Evolutionary conservation across 257 asterid species (phyloP).

Genomic region (Striga asiatica): DNA sequence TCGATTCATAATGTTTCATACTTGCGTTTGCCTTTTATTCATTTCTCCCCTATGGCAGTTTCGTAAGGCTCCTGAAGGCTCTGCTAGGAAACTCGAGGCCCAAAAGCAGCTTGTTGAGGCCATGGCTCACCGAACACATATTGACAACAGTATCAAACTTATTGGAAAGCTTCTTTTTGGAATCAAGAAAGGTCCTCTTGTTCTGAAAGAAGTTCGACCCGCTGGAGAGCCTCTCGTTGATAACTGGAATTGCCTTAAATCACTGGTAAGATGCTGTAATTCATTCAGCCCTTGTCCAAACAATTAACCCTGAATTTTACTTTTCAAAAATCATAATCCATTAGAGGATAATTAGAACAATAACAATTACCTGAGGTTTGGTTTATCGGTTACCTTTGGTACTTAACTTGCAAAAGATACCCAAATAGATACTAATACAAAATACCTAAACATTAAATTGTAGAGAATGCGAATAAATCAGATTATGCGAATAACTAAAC

Average conservation of each 20-base stretch:
- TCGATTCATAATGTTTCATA: too few relatives aligned
- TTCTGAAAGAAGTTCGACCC: conserved; percentile 46
- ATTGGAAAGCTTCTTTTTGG: conserved; percentile 83
- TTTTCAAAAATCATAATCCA: background rate
- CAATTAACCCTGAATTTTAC: too few relatives aligned
- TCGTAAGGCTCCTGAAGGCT: conserved; percentile 75
- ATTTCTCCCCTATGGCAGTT: conserved; percentile 21
- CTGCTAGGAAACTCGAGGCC: conserved; percentile 65
- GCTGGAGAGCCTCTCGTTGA: conserved; percentile 77
- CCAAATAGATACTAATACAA: too few relatives aligned
- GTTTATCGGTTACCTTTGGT: too few relatives aligned
- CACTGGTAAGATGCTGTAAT: conserved; percentile 32
- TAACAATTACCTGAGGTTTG: background rate
- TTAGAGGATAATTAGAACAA: background rate
- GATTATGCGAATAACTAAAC: too few relatives aligned
- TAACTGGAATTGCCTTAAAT: conserved; percentile 87
- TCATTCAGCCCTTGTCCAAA: too few relatives aligned
- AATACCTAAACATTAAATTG: too few relatives aligned
- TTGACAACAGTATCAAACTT: conserved; percentile 58
- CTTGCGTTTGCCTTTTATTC: too few relatives aligned
- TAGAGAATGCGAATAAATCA: too few relatives aligned
- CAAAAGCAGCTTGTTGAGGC: conserved; percentile 76
- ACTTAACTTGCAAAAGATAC: too few relatives aligned
- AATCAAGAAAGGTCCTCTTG: conserved; percentile 51
- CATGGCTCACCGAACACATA: conserved; percentile 71